Base-by-base conservation (phyloP, 179 eudicot species). In the Pouteria campechiana region DNA sequence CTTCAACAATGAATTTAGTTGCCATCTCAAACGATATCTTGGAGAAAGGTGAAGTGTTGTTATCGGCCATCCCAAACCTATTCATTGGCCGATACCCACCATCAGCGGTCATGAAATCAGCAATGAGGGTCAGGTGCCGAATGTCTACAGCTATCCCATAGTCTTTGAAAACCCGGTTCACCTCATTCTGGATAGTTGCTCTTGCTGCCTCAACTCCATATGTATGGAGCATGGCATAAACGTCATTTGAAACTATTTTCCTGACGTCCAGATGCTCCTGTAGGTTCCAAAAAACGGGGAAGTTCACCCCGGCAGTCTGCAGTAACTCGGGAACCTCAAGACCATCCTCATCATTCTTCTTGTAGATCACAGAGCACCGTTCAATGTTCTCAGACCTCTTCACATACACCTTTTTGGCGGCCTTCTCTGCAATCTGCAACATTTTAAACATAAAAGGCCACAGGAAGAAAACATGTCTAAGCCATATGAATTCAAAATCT, bases 141-240 rank as follows among this genome's bases (percentile, higher is more conserved):
- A 67, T 77, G 44, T 92, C 99, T 4, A 92, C 78, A 25, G 88
- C 66, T 25, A 92, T 96, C 4, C 99, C 94, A 37, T 92, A 87
- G 32, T 72, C 80, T 3, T 61, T 58, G 37, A 92, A 92, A 45
- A 88, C 99, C 10, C 82, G 63, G 50, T 55, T 76, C 39, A 92
- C 72, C 68, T 92, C 96, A 23, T 73, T 69, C 40, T 80, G 65
- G 33, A 92, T 73, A 29, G 83, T 62, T 32, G 76, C 83, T 45
- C 96, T 52, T 4, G 99, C 99, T 17, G 94, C 99, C 69, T 92
- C 99, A 2, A 92, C 88, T 20, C 99, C 99, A 17, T 77, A 92
- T 1, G 93, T 80, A 1, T 34, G 59, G 31, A 92, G 74, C 68
- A 92, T 65, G 0, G 84, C 63, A 32, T 75, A 57, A 17, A 92